Conservation (phyloP, 306 rosid genomes). For the Pterocarpus macrocarpus region DNA sequence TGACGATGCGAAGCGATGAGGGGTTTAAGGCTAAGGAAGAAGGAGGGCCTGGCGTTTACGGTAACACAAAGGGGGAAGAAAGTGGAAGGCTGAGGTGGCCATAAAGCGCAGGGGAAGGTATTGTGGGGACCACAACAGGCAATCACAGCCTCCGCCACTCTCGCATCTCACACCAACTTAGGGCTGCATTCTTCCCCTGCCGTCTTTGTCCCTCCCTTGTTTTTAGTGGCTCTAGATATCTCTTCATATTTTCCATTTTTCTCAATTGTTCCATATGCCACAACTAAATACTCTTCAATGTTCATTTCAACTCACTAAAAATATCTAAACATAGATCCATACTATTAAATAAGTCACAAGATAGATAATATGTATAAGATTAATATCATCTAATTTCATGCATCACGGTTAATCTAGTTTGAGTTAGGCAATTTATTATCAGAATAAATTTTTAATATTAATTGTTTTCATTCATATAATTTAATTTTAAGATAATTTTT, state of each 20-base stretch:
- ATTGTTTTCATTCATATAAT: too few relatives aligned
- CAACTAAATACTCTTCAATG: not conserved
- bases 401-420: too few relatives aligned
- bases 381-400: too few relatives aligned
- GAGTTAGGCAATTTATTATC: not conserved
- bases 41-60: conserved; percentile 18
- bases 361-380: too few relatives aligned
- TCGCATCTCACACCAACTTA: conserved; percentile 27
- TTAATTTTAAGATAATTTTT: too few relatives aligned
- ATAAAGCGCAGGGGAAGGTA: conserved; percentile 52
- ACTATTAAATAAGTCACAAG: too few relatives aligned
- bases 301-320: not conserved
- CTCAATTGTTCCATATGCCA: not conserved
- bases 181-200: not conserved
- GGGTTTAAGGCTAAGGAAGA: not conserved
- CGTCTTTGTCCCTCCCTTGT: conserved; percentile 18
- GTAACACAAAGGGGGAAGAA: not conserved
- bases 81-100: conserved; percentile 61
- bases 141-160: not conserved
- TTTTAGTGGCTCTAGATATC: conserved; percentile 40
- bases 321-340: not conserved
- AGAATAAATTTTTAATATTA: too few relatives aligned
- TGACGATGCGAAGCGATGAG: not conserved
- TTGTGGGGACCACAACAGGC: conserved; percentile 49
- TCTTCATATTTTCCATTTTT: not conserved